Conservation (phyloP, 257 asterid genomes). For the Capsicum rhomboideum region DNA sequence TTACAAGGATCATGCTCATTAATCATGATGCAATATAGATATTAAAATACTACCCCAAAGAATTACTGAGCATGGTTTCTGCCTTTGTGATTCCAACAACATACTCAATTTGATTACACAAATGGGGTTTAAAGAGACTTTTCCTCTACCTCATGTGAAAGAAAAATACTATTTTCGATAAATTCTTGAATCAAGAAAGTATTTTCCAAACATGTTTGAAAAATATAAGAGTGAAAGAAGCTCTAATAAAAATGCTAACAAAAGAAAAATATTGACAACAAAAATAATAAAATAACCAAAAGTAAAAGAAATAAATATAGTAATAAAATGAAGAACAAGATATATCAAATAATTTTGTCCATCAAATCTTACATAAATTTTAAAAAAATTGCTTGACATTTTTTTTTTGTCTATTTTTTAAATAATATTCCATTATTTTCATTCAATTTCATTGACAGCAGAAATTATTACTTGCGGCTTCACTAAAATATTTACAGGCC, state of each 20-base stretch:
- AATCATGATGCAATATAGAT: neutral
- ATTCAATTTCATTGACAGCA: neutral
- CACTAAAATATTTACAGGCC: neutral
- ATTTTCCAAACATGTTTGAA: neutral
- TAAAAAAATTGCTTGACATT: neutral
- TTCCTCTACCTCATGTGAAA: too few relatives aligned
- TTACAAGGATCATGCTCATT: neutral
- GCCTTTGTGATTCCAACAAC: neutral
- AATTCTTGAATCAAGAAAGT: accelerated
- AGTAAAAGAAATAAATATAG: neutral
- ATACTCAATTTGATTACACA: neutral
- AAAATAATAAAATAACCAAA: neutral
- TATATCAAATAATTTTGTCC: neutral
- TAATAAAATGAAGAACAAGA: neutral
- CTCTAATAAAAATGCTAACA: neutral
- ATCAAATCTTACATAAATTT: neutral
- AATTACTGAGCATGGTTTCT: neutral
- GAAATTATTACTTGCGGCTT: neutral
- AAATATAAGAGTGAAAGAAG: neutral
- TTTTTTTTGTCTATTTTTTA: neutral
- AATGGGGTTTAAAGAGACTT: neutral
- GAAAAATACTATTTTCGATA: neutral
- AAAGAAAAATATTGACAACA: neutral
- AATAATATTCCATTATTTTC: neutral
- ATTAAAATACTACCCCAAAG: neutral